A percentile compares a stretch with the other conserved stretches of the same genome.
phyloP scores from a whole-genome alignment of 2,329 filamentous ascomycete genomes.

The Aureobasidium sp. region DNA sequence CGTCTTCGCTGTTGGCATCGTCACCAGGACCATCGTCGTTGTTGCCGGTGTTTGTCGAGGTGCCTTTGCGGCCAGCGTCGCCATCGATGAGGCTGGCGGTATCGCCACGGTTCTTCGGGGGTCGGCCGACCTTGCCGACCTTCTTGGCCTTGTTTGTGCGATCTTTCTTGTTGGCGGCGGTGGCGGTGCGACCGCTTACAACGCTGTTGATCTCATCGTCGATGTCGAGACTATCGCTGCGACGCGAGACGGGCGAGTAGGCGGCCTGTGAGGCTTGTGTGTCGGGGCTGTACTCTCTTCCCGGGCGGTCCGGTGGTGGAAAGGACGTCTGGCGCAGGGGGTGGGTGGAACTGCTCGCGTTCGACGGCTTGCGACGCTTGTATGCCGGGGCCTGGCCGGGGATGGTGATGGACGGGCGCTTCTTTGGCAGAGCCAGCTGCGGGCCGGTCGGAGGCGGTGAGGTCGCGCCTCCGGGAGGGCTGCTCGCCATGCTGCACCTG shows the following conservation, averaged over 20 bases:
- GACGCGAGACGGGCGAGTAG: slow-evolving; percentile 8
- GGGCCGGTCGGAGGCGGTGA: slow-evolving; percentile 13
- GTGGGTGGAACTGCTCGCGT: slow-evolving; percentile 50
- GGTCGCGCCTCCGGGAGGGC: slow-evolving; percentile 9
- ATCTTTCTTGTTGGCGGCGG: neutral
- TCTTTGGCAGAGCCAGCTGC: slow-evolving; percentile 46
- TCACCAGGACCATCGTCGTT: slow-evolving; percentile 38
- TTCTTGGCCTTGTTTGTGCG: slow-evolving; percentile 33
- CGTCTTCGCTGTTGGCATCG: slow-evolving; percentile 38
- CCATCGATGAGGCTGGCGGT: slow-evolving; percentile 13
- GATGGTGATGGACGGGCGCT: slow-evolving; percentile 49
- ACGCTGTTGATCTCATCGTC: slow-evolving; percentile 29
- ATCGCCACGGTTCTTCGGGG: slow-evolving; percentile 9
- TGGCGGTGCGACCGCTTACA: slow-evolving; percentile 17
- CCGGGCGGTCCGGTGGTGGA: slow-evolving; percentile 46
- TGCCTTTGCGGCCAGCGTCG: slow-evolving; percentile 11
- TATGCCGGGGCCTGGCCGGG: slow-evolving; percentile 34
- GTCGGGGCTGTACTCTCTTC: slow-evolving; percentile 14
- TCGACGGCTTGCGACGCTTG: slow-evolving; percentile 66
- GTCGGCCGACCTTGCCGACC: slow-evolving; percentile 13
- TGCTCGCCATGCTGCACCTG: slow-evolving; percentile 12
- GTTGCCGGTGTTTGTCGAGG: slow-evolving; percentile 19
- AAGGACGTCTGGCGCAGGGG: slow-evolving; percentile 76
- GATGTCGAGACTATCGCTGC: slow-evolving; percentile 19
- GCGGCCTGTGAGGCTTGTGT: slow-evolving; percentile 13